Evolutionary conservation across 345 rosid genomes (phyloP).

Genomic region (Cardamine occulta): DNA sequence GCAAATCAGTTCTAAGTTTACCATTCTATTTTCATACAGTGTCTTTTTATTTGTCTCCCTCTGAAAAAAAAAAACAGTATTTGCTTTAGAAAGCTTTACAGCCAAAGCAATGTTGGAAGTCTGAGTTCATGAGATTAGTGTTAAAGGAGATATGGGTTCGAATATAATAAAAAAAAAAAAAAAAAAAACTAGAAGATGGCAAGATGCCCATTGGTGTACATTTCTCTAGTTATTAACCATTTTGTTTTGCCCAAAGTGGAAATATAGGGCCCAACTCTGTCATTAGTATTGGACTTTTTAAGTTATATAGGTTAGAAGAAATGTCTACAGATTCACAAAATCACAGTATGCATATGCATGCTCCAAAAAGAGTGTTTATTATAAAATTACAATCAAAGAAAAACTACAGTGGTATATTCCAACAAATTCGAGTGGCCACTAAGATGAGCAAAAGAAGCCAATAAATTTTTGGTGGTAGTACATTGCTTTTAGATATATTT

Average conservation of each 20-base stretch:
- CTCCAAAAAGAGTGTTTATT: neutral
- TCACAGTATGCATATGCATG: neutral
- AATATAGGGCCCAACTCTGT: neutral
- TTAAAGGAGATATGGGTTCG: neutral
- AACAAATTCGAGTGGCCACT: conserved; percentile 42
- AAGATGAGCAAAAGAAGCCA: conserved; percentile 36
- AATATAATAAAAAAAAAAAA: too few species aligned
- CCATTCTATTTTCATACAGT: neutral
- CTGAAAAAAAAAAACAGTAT: neutral
- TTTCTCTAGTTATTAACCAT: conserved; percentile 10
- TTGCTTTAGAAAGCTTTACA: conserved; percentile 9
- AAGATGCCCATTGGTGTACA: too few species aligned
- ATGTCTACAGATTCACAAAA: conserved; percentile 15
- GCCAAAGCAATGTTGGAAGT: conserved; percentile 7
- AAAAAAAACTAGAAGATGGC: too few species aligned
- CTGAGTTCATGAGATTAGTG: conserved; percentile 2
- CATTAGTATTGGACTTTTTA: neutral
- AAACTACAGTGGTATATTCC: conserved; percentile 33
- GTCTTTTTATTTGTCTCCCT: neutral
- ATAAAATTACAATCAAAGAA: neutral
- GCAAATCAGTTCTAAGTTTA: neutral
- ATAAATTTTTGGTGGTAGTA: conserved; percentile 21
- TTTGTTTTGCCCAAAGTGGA: neutral
- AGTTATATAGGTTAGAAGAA: neutral
- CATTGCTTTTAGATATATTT: conserved; percentile 29